Evolutionary conservation across 495 filamentous ascomycete genomes (phyloP).

Genomic region (Penicillium longicatenatum): DNA sequence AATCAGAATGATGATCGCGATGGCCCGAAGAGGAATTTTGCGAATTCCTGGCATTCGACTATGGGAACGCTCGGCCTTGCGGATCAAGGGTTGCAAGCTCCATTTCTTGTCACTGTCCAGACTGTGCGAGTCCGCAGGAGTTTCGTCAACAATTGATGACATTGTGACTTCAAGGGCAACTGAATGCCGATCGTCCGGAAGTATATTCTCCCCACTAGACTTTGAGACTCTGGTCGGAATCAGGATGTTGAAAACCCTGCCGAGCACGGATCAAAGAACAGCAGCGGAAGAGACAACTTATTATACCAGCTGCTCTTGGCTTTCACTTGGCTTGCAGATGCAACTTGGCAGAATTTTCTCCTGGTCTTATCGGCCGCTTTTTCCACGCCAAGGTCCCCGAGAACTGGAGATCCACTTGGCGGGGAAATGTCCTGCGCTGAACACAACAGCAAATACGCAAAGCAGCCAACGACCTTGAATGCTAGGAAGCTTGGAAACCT

Average conservation of each 20-base stretch:
- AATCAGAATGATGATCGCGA: slow-evolving; percentile 68
- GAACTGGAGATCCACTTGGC: slow-evolving; percentile 16
- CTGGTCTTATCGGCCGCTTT: slow-evolving; percentile 16
- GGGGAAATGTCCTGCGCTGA: slow-evolving; percentile 4
- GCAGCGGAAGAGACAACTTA: not conserved
- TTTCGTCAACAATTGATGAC: slow-evolving; percentile 3
- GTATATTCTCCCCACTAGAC: not conserved
- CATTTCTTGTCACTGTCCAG: slow-evolving; percentile 30
- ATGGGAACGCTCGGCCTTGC: slow-evolving; percentile 45
- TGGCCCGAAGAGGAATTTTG: slow-evolving; percentile 63
- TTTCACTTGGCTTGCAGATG: not conserved
- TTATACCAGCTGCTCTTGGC: not conserved
- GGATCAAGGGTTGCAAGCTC: slow-evolving; percentile 35
- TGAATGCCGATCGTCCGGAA: not conserved
- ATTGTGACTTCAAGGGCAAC: not conserved
- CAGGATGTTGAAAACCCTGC: not conserved
- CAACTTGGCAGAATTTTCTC: slow-evolving; percentile 1
- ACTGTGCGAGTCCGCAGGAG: slow-evolving; percentile 12
- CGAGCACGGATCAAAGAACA: not conserved
- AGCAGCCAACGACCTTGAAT: not conserved
- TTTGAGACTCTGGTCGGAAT: not conserved
- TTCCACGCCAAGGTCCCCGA: slow-evolving; percentile 13
- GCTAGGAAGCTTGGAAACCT: too few species aligned
- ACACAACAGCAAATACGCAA: not conserved
- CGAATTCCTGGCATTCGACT: slow-evolving; percentile 49